A percentile compares a stretch with the other conserved stretches of the same genome.
Conservation (phyloP, 2,329 filamentous ascomycete species). For the Beauveria sp. region DNA sequence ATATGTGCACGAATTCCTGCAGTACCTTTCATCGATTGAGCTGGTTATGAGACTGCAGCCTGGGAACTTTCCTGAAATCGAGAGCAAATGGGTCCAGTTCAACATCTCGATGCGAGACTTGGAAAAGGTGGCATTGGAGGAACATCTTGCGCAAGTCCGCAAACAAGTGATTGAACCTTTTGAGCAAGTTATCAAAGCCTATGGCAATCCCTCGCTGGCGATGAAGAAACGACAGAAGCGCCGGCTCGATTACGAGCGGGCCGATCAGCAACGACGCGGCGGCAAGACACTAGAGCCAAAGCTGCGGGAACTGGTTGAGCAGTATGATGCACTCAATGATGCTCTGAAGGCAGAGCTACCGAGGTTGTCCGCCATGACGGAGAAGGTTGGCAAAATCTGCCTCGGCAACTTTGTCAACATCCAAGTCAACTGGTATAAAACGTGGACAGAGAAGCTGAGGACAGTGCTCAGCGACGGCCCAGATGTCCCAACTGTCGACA, state of each 20-base stretch:
- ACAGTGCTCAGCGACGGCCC: constrained; percentile 58
- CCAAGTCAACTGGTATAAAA: constrained; percentile 73
- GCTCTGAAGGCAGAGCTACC: constrained; percentile 89
- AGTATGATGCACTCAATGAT: constrained; percentile 87
- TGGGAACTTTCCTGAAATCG: constrained; percentile 71
- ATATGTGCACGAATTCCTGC: constrained; percentile 75
- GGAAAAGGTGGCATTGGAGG: constrained; percentile 71
- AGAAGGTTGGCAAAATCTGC: constrained; percentile 75
- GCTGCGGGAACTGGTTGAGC: constrained; percentile 73
- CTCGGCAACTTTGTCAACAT: constrained; percentile 77
- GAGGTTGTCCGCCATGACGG: constrained; percentile 71
- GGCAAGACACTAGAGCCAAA: constrained; percentile 86
- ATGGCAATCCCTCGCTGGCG: constrained; percentile 75
- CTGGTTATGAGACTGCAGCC: constrained; percentile 66
- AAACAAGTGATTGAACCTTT: constrained; percentile 78
- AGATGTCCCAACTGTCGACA: constrained; percentile 57
- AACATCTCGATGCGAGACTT: constrained; percentile 82
- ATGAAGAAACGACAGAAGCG: constrained; percentile 94
- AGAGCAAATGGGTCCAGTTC: constrained; percentile 91
- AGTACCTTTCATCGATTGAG: constrained; percentile 75
- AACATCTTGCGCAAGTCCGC: constrained; percentile 67
- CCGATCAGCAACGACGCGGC: constrained; percentile 65
- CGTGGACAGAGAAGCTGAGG: constrained; percentile 78
- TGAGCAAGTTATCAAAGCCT: constrained; percentile 67
- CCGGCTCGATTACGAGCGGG: constrained; percentile 81